These are phyloP conservation scores for Peronospora destructor DNA, from an alignment of 352 stramenopile species.

Conservation along the genomic window DNA sequence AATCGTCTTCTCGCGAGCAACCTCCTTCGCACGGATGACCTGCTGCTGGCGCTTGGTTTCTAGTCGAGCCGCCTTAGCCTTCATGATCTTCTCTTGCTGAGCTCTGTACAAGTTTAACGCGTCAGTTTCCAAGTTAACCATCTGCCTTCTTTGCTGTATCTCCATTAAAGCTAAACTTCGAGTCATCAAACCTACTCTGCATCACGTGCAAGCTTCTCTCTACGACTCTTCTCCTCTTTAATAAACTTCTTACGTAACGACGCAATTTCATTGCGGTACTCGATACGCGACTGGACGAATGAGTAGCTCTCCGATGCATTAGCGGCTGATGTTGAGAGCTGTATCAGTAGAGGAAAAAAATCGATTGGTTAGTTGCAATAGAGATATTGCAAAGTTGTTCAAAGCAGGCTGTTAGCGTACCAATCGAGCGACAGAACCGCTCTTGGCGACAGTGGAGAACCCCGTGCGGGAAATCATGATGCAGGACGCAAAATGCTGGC, in stretches of 20 bases:
- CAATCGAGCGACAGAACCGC: constrained; percentile 22
- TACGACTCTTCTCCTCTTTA: constrained; percentile 54
- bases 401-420: constrained; percentile 11
- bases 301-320: constrained; percentile 45
- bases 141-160: background rate
- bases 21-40: constrained; percentile 72
- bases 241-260: constrained; percentile 70
- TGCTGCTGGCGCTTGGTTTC: constrained; percentile 85
- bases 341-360: constrained; percentile 2
- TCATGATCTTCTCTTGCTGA: constrained; percentile 79
- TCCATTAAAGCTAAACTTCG: background rate
- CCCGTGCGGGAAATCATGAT: constrained; percentile 31
- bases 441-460: constrained; percentile 24
- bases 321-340: constrained; percentile 39
- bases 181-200: constrained; percentile 47
- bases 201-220: constrained; percentile 78
- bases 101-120: constrained; percentile 29
- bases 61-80: constrained; percentile 80
- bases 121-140: background rate
- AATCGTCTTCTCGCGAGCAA: constrained; percentile 68
- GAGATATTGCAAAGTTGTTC: background rate
- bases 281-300: constrained; percentile 62
- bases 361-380: background rate
- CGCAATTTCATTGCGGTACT: constrained; percentile 65
- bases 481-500: constrained; percentile 22